phyloP scores from a whole-genome alignment of 2,329 filamentous ascomycete species.

The Helminthosporium solani region DNA sequence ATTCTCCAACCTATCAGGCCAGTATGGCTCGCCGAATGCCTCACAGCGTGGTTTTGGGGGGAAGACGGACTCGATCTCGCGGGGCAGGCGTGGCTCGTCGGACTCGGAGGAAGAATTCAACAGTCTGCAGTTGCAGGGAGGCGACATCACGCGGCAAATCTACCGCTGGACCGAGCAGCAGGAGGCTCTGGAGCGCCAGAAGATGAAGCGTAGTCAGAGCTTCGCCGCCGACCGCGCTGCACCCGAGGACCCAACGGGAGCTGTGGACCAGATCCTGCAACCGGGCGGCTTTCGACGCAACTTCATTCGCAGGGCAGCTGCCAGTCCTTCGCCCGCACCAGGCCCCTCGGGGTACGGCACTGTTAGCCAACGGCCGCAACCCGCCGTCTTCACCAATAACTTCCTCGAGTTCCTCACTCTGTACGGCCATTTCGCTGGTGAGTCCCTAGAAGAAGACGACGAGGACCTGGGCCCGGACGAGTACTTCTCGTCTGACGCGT shows the following conservation, averaged over 20 bases:
- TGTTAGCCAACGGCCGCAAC: constrained; percentile 25
- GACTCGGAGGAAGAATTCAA: constrained; percentile 75
- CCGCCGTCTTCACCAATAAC: constrained; percentile 69
- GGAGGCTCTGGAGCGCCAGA: constrained; percentile 63
- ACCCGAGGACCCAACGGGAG: constrained; percentile 74
- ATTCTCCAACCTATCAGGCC: constrained; percentile 36
- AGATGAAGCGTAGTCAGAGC: constrained; percentile 79
- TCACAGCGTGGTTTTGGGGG: constrained; percentile 27
- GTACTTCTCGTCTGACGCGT: constrained; percentile 81
- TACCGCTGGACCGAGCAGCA: constrained; percentile 96
- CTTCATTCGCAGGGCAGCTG: constrained; percentile 75
- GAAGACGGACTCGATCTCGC: constrained; percentile 29
- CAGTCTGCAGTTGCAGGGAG: constrained; percentile 87
- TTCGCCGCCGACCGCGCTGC: constrained; percentile 77
- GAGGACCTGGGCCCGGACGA: constrained; percentile 84
- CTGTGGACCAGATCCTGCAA: constrained; percentile 88
- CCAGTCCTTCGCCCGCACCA: constrained; percentile 57
- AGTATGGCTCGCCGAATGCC: constrained; percentile 41
- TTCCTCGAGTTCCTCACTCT: constrained; percentile 95
- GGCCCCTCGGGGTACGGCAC: constrained; percentile 48
- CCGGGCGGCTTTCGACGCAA: constrained; percentile 93
- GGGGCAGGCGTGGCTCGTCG: constrained; percentile 47
- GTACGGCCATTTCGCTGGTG: constrained; percentile 96
- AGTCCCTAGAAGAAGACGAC: constrained; percentile 94
- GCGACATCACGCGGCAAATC: constrained; percentile 90